phyloP scores from a whole-genome alignment of 179 eudicot species.

The Drosera spatulata region DNA sequence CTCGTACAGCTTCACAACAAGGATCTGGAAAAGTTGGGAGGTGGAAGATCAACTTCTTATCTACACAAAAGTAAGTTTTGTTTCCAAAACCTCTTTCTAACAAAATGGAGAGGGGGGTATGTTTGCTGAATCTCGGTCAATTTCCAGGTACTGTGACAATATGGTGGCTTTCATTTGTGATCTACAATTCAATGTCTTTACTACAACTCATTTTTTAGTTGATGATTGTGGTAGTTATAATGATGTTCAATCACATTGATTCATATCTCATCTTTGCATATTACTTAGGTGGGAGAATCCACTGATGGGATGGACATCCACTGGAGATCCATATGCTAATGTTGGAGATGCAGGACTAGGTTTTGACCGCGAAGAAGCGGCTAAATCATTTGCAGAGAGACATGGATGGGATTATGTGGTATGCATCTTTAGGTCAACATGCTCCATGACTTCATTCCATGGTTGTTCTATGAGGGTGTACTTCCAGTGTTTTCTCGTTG shows the following conservation, averaged over 20 bases:
- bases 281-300: slow-evolving; percentile 60
- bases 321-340: slow-evolving; percentile 95
- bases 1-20: slow-evolving; percentile 62
- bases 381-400: slow-evolving; percentile 64
- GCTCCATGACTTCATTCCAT: no score
- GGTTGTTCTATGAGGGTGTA: no score
- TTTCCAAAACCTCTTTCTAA: neutral
- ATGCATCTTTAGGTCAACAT: slow-evolving; percentile 5
- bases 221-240: no score
- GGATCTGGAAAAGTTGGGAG: slow-evolving; percentile 73
- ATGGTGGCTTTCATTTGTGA: no score
- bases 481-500: no score
- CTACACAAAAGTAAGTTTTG: slow-evolving; percentile 63
- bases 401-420: slow-evolving; percentile 96
- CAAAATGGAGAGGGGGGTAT: no score
- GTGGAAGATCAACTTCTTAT: slow-evolving; percentile 68
- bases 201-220: no score
- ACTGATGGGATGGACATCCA: slow-evolving; percentile 97
- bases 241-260: no score
- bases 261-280: neutral
- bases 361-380: slow-evolving; percentile 77
- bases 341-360: slow-evolving; percentile 80
- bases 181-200: no score
- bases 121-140: no score
- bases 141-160: no score